A percentile compares a stretch with the other conserved stretches of the same genome.
These are phyloP conservation scores for Exophiala spinifera DNA, from an alignment of 2,329 filamentous ascomycete species.

Conservation along the genomic window DNA sequence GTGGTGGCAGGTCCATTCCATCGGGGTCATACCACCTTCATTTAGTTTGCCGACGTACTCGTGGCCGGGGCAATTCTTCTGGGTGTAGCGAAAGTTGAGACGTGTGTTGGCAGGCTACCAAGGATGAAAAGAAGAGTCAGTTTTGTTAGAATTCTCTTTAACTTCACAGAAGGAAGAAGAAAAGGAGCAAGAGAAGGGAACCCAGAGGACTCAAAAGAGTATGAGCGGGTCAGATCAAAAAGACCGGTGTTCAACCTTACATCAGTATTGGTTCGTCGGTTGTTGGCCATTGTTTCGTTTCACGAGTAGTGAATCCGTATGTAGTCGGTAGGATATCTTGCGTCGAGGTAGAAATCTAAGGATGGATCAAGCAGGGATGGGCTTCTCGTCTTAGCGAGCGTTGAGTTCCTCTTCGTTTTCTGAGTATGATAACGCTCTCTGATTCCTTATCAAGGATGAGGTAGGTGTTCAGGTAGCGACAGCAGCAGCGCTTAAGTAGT, in stretches of 20 bases:
- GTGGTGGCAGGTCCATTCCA: conserved; percentile 2
- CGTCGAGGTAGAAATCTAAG: too few species aligned
- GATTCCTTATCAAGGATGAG: too few species aligned
- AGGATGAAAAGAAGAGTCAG: background rate
- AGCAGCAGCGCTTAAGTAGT: too few species aligned
- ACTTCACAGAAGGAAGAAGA: background rate
- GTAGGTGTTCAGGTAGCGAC: too few species aligned
- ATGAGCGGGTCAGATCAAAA: too few species aligned
- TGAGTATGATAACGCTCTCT: too few species aligned
- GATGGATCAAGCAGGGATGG: too few species aligned
- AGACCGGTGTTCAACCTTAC: too few species aligned
- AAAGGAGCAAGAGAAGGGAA: background rate
- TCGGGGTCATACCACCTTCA: background rate
- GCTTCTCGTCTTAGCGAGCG: too few species aligned
- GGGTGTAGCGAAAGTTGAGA: background rate
- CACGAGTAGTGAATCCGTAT: background rate
- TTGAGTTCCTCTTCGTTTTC: too few species aligned
- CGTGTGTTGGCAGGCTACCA: conserved; percentile 9
- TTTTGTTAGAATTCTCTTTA: background rate
- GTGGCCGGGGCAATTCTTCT: conserved; percentile 1
- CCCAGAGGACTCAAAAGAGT: too few species aligned
- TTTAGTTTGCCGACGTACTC: background rate
- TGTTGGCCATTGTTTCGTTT: background rate
- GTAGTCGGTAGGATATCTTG: background rate
- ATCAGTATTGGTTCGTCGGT: too few species aligned